Evolutionary conservation across 2,329 filamentous ascomycete species (phyloP).

Genomic region (Colletotrichum euphorbiae): DNA sequence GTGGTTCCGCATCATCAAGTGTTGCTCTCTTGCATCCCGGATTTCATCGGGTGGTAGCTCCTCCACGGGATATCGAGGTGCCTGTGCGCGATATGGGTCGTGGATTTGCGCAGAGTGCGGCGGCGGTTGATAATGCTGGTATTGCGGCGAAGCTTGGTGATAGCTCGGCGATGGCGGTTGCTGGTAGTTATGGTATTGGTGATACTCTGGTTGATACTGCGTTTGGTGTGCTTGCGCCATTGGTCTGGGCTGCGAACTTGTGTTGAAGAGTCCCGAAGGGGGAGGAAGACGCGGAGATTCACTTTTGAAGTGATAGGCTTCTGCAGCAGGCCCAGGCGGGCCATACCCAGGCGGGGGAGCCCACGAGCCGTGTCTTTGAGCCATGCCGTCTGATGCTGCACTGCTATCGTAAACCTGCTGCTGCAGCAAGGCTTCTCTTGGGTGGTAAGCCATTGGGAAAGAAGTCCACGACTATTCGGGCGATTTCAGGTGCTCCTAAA

Average conservation of each 20-base stretch:
- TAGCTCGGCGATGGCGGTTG: constrained; percentile 43
- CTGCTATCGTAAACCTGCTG: constrained; percentile 44
- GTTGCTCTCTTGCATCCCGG: constrained; percentile 29
- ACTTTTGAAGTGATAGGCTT: constrained; percentile 44
- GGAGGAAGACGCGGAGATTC: constrained; percentile 45
- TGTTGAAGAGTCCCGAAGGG: constrained; percentile 43
- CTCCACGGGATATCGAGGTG: constrained; percentile 13
- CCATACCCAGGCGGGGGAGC: constrained; percentile 44
- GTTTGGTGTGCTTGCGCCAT: constrained; percentile 17
- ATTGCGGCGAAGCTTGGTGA: constrained; percentile 40
- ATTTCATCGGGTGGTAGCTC: constrained; percentile 20
- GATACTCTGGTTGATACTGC: constrained; percentile 41
- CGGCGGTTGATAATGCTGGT: constrained; percentile 40
- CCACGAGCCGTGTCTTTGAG: constrained; percentile 49
- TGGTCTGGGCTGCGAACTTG: constrained; percentile 34
- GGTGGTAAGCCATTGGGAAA: constrained; percentile 48
- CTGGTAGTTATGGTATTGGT: constrained; percentile 41
- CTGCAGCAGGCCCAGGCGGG: constrained; percentile 43
- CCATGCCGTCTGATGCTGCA: constrained; percentile 51
- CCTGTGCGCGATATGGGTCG: constrained; percentile 30
- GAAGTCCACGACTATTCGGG: background rate
- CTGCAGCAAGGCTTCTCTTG: constrained; percentile 44
- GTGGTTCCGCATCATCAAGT: constrained; percentile 29
- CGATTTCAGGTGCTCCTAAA: background rate
- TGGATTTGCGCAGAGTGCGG: constrained; percentile 24